phyloP scores from a whole-genome alignment of 495 filamentous ascomycete species.

The Staphylotrichum tortipilum region DNA sequence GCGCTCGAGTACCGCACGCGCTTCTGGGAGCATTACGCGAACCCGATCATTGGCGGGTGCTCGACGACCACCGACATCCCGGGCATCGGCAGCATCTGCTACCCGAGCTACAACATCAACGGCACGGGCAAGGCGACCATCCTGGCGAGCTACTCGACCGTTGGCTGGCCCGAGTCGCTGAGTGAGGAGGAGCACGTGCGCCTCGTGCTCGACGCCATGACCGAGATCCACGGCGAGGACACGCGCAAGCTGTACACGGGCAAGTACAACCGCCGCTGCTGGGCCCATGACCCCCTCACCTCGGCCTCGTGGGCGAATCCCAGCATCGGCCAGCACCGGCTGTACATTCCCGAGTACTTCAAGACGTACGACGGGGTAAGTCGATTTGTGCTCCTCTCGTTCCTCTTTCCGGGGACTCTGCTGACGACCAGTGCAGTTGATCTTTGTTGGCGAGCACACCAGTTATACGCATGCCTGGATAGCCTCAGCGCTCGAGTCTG shows the following conservation, averaged over 20 bases:
- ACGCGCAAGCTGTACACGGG: constrained; percentile 51
- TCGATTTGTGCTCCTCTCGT: neutral
- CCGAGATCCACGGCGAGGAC: constrained; percentile 52
- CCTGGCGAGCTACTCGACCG: constrained; percentile 48
- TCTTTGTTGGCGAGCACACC: constrained; percentile 65
- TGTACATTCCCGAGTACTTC: constrained; percentile 62
- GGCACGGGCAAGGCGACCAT: constrained; percentile 52
- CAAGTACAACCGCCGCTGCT: constrained; percentile 50
- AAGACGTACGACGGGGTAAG: constrained; percentile 53
- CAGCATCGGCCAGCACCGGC: constrained; percentile 49
- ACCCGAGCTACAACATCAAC: constrained; percentile 57
- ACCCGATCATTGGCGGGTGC: constrained; percentile 58
- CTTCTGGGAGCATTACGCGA: constrained; percentile 58
- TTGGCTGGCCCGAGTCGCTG: constrained; percentile 27
- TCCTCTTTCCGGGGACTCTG: neutral
- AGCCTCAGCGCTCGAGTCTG: constrained; percentile 57
- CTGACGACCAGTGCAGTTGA: constrained; percentile 32
- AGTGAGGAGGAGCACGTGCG: constrained; percentile 18
- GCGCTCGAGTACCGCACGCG: constrained; percentile 54
- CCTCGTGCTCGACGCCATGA: constrained; percentile 38
- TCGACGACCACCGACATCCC: constrained; percentile 46
- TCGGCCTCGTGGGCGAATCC: constrained; percentile 50
- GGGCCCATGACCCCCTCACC: constrained; percentile 46
- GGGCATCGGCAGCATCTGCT: constrained; percentile 52
- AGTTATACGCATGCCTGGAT: constrained; percentile 72